Base-by-base conservation (phyloP, 768 basidiomycete genomes). In the Royoungia palumana region DNA sequence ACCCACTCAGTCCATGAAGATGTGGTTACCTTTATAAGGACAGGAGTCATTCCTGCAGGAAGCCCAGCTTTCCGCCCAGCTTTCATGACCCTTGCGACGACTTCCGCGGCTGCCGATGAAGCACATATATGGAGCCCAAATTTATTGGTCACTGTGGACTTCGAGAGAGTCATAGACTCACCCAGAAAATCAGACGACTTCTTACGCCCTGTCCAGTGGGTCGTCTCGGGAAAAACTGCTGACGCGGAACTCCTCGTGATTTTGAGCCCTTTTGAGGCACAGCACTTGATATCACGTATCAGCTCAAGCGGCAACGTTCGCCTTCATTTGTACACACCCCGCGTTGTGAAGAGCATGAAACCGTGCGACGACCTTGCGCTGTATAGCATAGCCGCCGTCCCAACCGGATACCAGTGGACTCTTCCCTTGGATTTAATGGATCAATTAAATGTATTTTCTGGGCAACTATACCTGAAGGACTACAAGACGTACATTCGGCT, bases 291-390 rank as follows among this genome's bases (percentile, higher is more conserved):
- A 2, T 62, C 71, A 56, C 8, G 17, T 0, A 73, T 79, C 49
- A 70, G 63, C n/a, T 30, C 30, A 21, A 65, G 64, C 54, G 50
- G 55, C 6, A 22, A 54, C 8, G 70, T 72, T 17, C 62, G 66
- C 42, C 66, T 79, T 13, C 75, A 77, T 50, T 35, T 71, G 4
- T 79, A 79, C 50, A 58, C 74, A 0, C 71, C 77, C 1, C 63
- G 73, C 2, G 61, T 69, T 36, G 65, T 56, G 9, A 52, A 59
- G 25, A 57, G 57, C 2, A 72, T 70, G 68, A 55, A 58, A 24
- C 53, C 72, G 7, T 71, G 72, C 38, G 75, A 79, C 22, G 58
- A 66, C 17, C 60, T 70, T 6, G 30, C 5, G 2, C 43, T 66
- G 14, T 49, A 56, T 28, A 37, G 4, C 19, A 32, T 51, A 14